These are phyloP conservation scores for Colletotrichum gigasporum DNA, from an alignment of 2,329 filamentous ascomycete species.

Conservation along the genomic window DNA sequence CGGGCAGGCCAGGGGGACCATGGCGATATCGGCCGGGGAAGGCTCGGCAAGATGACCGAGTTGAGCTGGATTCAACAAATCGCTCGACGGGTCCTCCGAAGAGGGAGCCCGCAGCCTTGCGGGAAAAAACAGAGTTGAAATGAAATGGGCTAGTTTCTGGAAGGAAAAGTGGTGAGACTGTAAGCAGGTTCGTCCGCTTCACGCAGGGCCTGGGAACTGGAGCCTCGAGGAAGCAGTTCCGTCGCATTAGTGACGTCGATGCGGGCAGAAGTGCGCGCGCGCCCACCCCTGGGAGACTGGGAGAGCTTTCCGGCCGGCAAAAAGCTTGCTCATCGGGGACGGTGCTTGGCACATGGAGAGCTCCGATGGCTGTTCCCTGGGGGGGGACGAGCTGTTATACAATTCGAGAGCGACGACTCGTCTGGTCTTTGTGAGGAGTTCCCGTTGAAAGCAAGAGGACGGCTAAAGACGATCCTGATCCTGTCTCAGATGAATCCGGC, in stretches of 20 bases:
- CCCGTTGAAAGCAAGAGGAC: not conserved
- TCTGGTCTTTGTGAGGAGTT: not conserved
- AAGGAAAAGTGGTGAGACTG: not conserved
- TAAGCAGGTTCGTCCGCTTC: not conserved
- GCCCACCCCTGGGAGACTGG: not conserved
- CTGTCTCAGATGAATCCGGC: not conserved
- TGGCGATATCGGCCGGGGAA: not conserved
- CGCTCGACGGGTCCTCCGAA: not conserved
- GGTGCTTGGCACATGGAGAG: not conserved
- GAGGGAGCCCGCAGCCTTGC: not conserved
- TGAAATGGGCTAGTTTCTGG: not conserved
- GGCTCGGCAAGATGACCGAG: not conserved
- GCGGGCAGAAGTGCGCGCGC: slow-evolving; percentile 11
- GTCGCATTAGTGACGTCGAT: slow-evolving; percentile 19
- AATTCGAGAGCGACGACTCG: not conserved
- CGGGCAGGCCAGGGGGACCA: not conserved
- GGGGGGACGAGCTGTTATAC: too few species aligned
- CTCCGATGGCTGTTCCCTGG: too few species aligned
- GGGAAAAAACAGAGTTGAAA: not conserved
- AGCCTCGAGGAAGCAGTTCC: too few species aligned
- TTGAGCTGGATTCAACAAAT: not conserved
- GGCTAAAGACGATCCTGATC: not conserved
- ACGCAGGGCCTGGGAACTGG: not conserved
- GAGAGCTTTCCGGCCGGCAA: not conserved
- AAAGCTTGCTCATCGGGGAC: too few species aligned